phyloP scores from a whole-genome alignment of 371 early-diverging fungal species.

The Lichtheimia ornata region DNA sequence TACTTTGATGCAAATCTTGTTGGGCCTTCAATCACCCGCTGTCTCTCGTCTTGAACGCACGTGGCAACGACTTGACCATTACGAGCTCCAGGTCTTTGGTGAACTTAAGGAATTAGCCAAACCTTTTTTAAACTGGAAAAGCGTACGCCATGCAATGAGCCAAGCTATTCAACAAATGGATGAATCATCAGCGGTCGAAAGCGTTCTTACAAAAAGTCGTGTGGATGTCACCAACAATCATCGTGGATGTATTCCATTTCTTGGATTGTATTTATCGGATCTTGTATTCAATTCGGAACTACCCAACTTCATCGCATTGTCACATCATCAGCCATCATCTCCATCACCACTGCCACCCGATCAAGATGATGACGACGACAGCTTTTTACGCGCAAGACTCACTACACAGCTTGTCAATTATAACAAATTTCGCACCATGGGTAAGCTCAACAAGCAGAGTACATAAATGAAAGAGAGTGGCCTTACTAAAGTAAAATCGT shows the following conservation, averaged over 20 bases:
- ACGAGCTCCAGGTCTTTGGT: slow-evolving; percentile 49
- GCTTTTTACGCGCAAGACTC: slow-evolving; percentile 24
- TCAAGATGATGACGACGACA: slow-evolving; percentile 25
- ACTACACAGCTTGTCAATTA: slow-evolving; percentile 56
- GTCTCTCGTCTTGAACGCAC: slow-evolving; percentile 53
- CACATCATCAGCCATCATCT: background rate
- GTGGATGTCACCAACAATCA: slow-evolving; percentile 13
- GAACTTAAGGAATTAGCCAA: slow-evolving; percentile 58
- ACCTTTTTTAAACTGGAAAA: slow-evolving; percentile 62
- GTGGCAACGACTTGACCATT: slow-evolving; percentile 52
- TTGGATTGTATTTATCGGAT: slow-evolving; percentile 68
- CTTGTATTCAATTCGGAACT: slow-evolving; percentile 65
- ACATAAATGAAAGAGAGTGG: background rate
- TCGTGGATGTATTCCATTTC: slow-evolving; percentile 59
- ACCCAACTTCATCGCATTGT: slow-evolving; percentile 51
- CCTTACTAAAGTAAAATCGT: background rate
- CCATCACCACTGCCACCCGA: slow-evolving; percentile 17
- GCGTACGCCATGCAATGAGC: slow-evolving; percentile 56
- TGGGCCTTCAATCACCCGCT: slow-evolving; percentile 57
- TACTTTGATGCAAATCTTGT: slow-evolving; percentile 58
- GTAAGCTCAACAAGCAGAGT: slow-evolving; percentile 15
- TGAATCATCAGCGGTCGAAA: slow-evolving; percentile 48
- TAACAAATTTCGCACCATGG: slow-evolving; percentile 64
- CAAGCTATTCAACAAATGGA: slow-evolving; percentile 43
- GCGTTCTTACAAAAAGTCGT: slow-evolving; percentile 31